Conservation (phyloP, 192 early-diverging fungal genomes). For the Coemansia sp. region DNA sequence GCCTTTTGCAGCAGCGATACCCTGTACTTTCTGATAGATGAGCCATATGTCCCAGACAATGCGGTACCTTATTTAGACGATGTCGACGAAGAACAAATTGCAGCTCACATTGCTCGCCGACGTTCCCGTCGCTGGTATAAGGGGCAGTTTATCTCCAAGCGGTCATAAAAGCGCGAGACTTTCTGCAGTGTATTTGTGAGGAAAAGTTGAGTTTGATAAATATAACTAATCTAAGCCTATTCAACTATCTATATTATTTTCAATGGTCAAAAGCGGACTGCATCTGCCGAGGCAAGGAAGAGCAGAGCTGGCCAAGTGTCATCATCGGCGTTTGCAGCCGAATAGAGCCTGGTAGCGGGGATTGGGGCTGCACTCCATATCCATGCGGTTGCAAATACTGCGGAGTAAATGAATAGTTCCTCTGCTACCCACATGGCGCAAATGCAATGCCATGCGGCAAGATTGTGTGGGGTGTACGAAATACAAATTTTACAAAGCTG, state of each 20-base stretch:
- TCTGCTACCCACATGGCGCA: conserved; percentile 4
- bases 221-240: neutral
- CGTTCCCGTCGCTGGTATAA: conserved; percentile 12
- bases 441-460: neutral
- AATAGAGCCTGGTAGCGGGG: conserved; percentile 35
- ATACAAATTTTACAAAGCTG: neutral
- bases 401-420: neutral
- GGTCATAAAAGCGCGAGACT: neutral
- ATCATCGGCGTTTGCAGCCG: conserved; percentile 46
- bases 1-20: neutral
- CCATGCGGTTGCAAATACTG: conserved; percentile 7
- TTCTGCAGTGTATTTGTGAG: neutral
- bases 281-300: conserved; percentile 30
- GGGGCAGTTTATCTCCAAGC: neutral
- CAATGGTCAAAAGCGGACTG: conserved; percentile 57
- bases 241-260: conserved; percentile 25
- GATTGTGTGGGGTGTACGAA: neutral
- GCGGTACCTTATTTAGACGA: conserved; percentile 45
- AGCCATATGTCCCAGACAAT: conserved; percentile 15
- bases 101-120: conserved; percentile 31
- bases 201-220: neutral
- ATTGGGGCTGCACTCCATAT: conserved; percentile 60
- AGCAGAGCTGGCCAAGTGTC: conserved; percentile 8
- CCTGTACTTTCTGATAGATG: conserved; percentile 1
- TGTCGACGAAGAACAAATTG: conserved; percentile 33